phyloP scores from a whole-genome alignment of 2,329 filamentous ascomycete genomes.

The Penicillium sp. region DNA sequence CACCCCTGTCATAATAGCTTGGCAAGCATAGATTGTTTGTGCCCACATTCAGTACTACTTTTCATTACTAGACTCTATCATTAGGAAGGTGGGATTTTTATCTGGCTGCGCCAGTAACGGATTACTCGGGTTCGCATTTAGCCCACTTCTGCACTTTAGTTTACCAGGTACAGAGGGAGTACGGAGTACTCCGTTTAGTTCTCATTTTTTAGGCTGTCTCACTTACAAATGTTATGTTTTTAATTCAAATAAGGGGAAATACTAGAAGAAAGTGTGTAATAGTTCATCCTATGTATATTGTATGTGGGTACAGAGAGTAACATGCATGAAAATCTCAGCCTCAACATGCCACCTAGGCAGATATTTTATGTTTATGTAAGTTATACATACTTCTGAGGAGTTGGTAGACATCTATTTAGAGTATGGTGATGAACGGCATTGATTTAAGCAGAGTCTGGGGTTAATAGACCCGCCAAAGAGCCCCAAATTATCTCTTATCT shows the following conservation, averaged over 20 bases:
- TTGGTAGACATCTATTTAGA: background rate
- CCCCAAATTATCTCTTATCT: slow-evolving; percentile 2
- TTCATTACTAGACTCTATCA: background rate
- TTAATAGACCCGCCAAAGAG: background rate
- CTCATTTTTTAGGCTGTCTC: background rate
- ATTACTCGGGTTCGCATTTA: background rate
- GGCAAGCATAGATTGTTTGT: slow-evolving; percentile 1
- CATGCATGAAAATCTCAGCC: background rate
- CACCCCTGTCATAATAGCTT: background rate
- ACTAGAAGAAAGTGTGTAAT: background rate
- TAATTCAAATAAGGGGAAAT: background rate
- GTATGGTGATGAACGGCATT: background rate
- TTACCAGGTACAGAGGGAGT: background rate
- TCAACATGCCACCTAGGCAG: background rate
- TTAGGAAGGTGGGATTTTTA: background rate
- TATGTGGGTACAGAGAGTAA: background rate
- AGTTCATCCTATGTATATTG: background rate
- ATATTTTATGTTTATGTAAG: background rate
- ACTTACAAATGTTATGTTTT: background rate
- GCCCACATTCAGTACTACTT: background rate
- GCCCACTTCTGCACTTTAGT: background rate
- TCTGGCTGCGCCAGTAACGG: background rate
- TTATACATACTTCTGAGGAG: background rate
- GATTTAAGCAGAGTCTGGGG: background rate
- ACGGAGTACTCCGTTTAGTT: background rate